Evolutionary conservation across 2,329 filamentous ascomycete genomes (phyloP).

Genomic region (Botrytis aclada): DNA sequence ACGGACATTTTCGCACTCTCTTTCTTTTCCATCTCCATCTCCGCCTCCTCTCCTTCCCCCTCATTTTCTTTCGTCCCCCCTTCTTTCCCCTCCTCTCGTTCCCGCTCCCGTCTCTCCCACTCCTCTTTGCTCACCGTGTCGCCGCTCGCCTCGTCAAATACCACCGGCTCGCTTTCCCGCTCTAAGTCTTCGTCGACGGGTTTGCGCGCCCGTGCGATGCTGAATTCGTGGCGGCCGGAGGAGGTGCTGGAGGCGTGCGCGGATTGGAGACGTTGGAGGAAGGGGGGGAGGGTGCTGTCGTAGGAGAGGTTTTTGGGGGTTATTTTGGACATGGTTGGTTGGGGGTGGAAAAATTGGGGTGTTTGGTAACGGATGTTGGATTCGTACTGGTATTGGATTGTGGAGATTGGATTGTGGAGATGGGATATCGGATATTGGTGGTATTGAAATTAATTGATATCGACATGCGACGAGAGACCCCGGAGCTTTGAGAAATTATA

Average conservation of each 20-base stretch:
- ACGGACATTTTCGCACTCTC: slow-evolving; percentile 43
- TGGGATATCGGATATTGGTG: not conserved
- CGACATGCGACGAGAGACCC: not conserved
- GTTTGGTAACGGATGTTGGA: too few relatives aligned
- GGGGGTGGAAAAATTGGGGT: slow-evolving; percentile 1
- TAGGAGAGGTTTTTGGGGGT: slow-evolving; percentile 70
- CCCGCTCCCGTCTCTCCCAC: slow-evolving; percentile 37
- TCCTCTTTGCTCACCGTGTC: slow-evolving; percentile 45
- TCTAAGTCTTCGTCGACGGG: slow-evolving; percentile 62
- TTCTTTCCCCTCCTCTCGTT: slow-evolving; percentile 28
- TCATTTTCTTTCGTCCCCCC: slow-evolving; percentile 18
- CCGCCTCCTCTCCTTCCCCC: slow-evolving; percentile 23
- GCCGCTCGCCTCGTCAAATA: slow-evolving; percentile 71
- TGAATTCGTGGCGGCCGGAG: slow-evolving; percentile 43
- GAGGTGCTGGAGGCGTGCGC: slow-evolving; percentile 46
- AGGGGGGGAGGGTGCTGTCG: slow-evolving; percentile 56
- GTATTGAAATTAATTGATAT: not conserved
- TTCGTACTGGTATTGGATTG: too few relatives aligned
- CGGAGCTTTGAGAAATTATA: not conserved
- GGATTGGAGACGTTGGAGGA: slow-evolving; percentile 56
- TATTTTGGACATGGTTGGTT: slow-evolving; percentile 49
- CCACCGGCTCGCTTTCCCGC: slow-evolving; percentile 72
- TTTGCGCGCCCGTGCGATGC: slow-evolving; percentile 41
- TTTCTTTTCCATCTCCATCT: slow-evolving; percentile 43
- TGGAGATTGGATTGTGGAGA: not conserved